These are phyloP conservation scores for Isatis tinctoria DNA, from an alignment of 345 rosid genomes.

Conservation along the genomic window DNA sequence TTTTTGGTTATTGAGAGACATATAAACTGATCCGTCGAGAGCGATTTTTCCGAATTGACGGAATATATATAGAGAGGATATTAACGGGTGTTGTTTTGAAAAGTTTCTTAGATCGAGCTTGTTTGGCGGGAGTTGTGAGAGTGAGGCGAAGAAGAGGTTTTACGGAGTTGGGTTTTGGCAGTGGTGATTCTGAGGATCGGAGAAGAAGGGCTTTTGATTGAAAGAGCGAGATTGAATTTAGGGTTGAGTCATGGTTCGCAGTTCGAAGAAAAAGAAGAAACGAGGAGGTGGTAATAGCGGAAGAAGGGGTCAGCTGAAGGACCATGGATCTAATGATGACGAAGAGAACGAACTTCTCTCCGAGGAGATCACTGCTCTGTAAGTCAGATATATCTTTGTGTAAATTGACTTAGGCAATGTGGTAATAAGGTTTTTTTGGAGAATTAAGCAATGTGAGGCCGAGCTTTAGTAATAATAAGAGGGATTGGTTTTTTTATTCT, in stretches of 20 bases:
- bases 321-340: slow-evolving; percentile 44
- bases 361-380: slow-evolving; percentile 97
- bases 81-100: not conserved
- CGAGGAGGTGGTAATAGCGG: slow-evolving; percentile 61
- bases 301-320: slow-evolving; percentile 63
- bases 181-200: not conserved
- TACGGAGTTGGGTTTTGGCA: not conserved
- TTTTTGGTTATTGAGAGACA: not conserved
- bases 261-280: slow-evolving; percentile 73
- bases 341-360: slow-evolving; percentile 77
- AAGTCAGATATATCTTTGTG: slow-evolving; percentile 19
- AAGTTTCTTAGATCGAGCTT: not conserved
- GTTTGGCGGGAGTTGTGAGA: slow-evolving; percentile 1
- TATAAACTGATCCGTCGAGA: not conserved
- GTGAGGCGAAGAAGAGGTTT: not conserved
- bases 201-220: not conserved
- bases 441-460: not conserved
- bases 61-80: not conserved
- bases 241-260: slow-evolving; percentile 48
- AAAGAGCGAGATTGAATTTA: not conserved
- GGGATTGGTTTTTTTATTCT: not conserved
- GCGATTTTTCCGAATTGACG: not conserved
- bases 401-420: not conserved
- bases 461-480: not conserved
- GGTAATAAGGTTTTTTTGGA: slow-evolving; percentile 3